phyloP scores from a whole-genome alignment of 2,329 filamentous ascomycete species.

The Endoconidiophora polonica region DNA sequence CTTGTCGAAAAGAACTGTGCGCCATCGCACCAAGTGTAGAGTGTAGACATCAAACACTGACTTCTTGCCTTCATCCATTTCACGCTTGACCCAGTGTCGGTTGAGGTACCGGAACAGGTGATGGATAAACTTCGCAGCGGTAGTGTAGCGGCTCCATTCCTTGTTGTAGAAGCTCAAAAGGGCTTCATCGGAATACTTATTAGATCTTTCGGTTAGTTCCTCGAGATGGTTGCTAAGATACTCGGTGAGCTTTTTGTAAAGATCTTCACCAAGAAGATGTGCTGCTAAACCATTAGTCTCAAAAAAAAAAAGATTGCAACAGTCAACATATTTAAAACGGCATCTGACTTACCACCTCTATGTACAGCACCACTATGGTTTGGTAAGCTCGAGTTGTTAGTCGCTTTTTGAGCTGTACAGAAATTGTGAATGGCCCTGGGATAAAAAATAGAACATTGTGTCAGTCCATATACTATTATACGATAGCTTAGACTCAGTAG shows the following conservation, averaged over 20 bases:
- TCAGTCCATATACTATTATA: not conserved
- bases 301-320: no score
- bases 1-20: conserved; percentile 69
- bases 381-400: conserved; percentile 23
- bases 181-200: conserved; percentile 73
- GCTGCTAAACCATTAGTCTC: conserved; percentile 31
- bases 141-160: conserved; percentile 92
- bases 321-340: not conserved
- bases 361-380: conserved; percentile 32
- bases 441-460: not conserved
- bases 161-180: conserved; percentile 85
- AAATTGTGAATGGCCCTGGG: conserved; percentile 87
- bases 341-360: conserved; percentile 40
- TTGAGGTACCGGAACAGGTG: conserved; percentile 94
- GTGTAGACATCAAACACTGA: conserved; percentile 97
- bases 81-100: conserved; percentile 95
- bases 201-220: conserved; percentile 54
- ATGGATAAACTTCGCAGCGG: conserved; percentile 92
- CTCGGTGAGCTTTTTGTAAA: conserved; percentile 78
- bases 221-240: conserved; percentile 68
- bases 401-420: conserved; percentile 89
- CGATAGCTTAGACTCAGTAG: not conserved
- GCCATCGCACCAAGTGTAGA: conserved; percentile 89
- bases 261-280: conserved; percentile 84
- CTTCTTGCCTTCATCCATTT: conserved; percentile 98